phyloP scores from a whole-genome alignment of 1,284 basidiomycete genomes.

The Exobasidium cylindrosporum region DNA sequence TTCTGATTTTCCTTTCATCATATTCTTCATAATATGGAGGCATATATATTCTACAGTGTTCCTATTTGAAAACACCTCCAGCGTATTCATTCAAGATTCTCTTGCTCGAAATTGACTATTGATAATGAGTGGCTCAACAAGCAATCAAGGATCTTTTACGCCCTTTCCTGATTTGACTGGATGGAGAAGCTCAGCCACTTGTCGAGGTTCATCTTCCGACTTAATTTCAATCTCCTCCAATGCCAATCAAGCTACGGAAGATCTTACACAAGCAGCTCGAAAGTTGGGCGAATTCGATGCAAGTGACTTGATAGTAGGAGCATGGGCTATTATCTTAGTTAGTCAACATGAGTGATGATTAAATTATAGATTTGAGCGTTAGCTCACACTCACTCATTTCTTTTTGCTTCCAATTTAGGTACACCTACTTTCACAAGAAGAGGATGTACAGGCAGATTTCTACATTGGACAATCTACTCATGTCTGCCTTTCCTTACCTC shows the following conservation, averaged over 20 bases:
- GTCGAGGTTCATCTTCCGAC: background rate
- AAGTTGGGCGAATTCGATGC: background rate
- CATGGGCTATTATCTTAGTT: slow-evolving; percentile 28
- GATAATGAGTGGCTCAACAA: too few relatives aligned
- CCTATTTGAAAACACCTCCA: too few relatives aligned
- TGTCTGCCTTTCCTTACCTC: background rate
- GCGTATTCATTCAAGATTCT: too few relatives aligned
- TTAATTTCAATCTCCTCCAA: background rate
- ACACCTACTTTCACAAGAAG: background rate
- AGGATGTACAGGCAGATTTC: slow-evolving; percentile 2
- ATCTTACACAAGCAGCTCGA: background rate
- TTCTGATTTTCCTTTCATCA: too few relatives aligned
- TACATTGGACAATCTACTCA: background rate
- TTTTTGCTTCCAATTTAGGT: background rate
- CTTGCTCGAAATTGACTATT: too few relatives aligned
- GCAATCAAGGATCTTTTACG: too few relatives aligned
- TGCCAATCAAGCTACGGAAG: background rate
- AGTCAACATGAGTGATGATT: too few relatives aligned
- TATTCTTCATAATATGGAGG: too few relatives aligned
- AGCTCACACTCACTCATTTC: too few relatives aligned
- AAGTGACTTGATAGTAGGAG: slow-evolving; percentile 19
- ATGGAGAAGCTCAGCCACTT: slow-evolving; percentile 32
- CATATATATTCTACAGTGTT: too few relatives aligned
- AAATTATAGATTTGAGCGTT: too few relatives aligned
- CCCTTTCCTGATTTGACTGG: slow-evolving; percentile 52